Conservation (phyloP, 2,329 filamentous ascomycete species). For the Aphanoascus verrucosus region DNA sequence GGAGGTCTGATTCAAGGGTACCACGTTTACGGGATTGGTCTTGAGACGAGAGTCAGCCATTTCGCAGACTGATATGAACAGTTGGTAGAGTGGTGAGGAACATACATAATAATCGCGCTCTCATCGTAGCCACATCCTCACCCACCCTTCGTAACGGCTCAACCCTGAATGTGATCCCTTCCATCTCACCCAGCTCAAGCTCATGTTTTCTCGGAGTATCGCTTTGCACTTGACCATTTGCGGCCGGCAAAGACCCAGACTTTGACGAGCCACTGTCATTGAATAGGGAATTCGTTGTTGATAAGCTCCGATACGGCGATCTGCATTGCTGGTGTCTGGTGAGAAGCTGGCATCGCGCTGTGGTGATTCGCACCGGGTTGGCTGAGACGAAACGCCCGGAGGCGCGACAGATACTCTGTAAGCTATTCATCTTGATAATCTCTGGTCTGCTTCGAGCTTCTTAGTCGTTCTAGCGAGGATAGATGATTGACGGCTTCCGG, state of each 20-base stretch:
- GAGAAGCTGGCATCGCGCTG: neutral
- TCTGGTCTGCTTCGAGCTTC: neutral
- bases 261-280: neutral
- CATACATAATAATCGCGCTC: constrained; percentile 65
- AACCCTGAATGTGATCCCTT: constrained; percentile 75
- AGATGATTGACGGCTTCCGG: neutral
- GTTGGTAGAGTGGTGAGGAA: constrained; percentile 13
- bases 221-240: neutral
- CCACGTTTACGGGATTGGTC: constrained; percentile 96
- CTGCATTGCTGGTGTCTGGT: neutral
- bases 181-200: constrained; percentile 73
- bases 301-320: neutral
- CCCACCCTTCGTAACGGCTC: constrained; percentile 77
- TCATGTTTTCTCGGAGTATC: constrained; percentile 36
- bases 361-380: neutral
- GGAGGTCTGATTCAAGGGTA: constrained; percentile 87
- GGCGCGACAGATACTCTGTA: neutral
- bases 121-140: constrained; percentile 76
- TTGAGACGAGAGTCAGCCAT: neutral
- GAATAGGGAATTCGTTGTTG: neutral
- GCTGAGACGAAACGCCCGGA: neutral
- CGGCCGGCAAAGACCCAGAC: neutral
- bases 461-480: neutral
- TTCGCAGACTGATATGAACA: too few species aligned
- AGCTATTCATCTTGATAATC: constrained; percentile 1